Conservation (phyloP, 108 stramenopile genomes). For the Halocafeteria seosinensis region DNA sequence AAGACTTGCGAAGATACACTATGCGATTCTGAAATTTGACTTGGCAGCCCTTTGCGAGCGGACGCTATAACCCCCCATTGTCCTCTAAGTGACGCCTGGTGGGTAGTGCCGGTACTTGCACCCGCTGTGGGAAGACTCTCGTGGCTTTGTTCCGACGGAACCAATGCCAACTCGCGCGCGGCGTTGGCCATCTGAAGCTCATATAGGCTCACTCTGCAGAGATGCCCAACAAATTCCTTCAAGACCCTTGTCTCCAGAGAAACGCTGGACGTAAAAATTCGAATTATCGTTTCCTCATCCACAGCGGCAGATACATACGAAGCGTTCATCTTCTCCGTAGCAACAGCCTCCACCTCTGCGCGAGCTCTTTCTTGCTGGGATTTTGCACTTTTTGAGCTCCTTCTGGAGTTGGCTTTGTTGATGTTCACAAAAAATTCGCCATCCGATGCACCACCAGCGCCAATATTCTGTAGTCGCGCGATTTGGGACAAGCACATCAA, state of each 20-base stretch:
- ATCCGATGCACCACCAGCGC: constrained; percentile 20
- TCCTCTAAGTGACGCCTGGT: background rate
- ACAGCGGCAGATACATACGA: constrained; percentile 52
- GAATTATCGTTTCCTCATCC: constrained; percentile 53
- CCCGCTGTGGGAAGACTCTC: constrained; percentile 11
- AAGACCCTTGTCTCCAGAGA: constrained; percentile 52
- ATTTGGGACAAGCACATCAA: constrained; percentile 72
- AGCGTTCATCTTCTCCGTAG: constrained; percentile 60
- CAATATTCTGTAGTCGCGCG: constrained; percentile 41
- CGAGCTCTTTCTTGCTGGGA: background rate
- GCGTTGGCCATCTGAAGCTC: constrained; percentile 63
- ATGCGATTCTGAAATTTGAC: too few species aligned
- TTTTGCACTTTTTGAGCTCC: background rate
- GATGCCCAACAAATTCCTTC: constrained; percentile 66
- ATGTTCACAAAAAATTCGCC: background rate
- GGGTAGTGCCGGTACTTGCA: constrained; percentile 15
- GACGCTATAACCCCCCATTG: background rate
- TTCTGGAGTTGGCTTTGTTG: background rate
- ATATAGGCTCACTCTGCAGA: constrained; percentile 68
- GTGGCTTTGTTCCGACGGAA: background rate
- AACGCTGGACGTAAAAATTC: constrained; percentile 57
- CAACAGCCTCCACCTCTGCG: constrained; percentile 3
- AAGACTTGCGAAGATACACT: too few species aligned
- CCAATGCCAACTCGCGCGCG: background rate
- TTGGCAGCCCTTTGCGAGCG: constrained; percentile 8